phyloP scores from a whole-genome alignment of 2,329 filamentous ascomycete genomes.

The Apiospora saccharicola region DNA sequence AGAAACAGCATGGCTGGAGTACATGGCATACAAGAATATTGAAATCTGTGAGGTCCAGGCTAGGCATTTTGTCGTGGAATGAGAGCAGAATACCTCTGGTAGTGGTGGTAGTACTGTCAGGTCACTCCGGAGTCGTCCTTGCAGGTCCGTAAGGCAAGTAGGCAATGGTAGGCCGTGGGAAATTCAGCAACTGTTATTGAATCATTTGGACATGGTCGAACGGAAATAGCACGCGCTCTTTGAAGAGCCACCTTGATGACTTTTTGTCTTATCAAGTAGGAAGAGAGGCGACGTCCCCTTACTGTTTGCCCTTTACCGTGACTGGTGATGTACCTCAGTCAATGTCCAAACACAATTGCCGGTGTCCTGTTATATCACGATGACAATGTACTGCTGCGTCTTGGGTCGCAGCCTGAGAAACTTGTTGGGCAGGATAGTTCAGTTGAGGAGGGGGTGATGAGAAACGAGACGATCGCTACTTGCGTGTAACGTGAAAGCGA shows the following conservation, averaged over 20 bases:
- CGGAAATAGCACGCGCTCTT: background rate
- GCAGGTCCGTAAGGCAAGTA: conserved; percentile 42
- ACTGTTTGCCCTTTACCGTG: background rate
- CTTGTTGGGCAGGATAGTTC: background rate
- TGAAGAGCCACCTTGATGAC: conserved; percentile 11
- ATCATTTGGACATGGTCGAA: conserved; percentile 43
- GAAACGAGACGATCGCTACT: background rate
- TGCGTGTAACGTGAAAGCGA: background rate
- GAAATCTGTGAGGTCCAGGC: conserved; percentile 74
- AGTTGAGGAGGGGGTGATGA: background rate
- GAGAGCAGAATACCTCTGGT: background rate
- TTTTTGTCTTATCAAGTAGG: background rate
- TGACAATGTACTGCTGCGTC: background rate
- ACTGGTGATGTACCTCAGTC: background rate
- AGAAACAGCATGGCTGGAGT: background rate
- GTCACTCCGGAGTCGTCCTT: conserved; percentile 45
- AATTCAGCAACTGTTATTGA: conserved; percentile 51
- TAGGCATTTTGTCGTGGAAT: conserved; percentile 47
- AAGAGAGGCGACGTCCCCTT: background rate
- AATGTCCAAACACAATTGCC: background rate
- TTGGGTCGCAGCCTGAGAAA: background rate
- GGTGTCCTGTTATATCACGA: background rate
- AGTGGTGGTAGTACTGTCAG: background rate
- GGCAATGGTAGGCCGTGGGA: conserved; percentile 39
- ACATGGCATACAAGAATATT: conserved; percentile 71